These are phyloP conservation scores for Ricinus communis DNA, from an alignment of 345 rosid species.

Conservation along the genomic window DNA sequence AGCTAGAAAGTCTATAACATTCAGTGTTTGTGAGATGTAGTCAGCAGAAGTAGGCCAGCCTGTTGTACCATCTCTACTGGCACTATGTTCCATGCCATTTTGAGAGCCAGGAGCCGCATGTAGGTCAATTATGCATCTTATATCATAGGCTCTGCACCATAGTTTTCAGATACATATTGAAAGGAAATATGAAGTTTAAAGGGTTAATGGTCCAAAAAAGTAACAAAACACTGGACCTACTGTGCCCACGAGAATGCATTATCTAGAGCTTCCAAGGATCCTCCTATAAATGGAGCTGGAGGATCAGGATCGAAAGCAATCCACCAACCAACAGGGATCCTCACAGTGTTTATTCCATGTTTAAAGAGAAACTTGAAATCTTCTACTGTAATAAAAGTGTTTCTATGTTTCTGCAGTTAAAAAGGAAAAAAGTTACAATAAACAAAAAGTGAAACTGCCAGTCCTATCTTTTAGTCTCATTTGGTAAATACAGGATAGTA, in stretches of 20 bases:
- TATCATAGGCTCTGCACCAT: constrained; percentile 54
- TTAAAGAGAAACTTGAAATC: constrained; percentile 59
- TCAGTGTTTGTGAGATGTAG: constrained; percentile 53
- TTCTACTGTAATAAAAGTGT: constrained; percentile 51
- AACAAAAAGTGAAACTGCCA: neutral
- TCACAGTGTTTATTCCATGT: constrained; percentile 65
- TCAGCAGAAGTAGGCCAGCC: constrained; percentile 58
- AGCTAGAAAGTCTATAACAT: constrained; percentile 66
- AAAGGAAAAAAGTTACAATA: neutral
- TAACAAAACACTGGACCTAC: constrained; percentile 41
- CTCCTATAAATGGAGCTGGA: constrained; percentile 66
- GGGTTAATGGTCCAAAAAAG: neutral
- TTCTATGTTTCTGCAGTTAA: constrained; percentile 57
- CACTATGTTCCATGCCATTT: constrained; percentile 81
- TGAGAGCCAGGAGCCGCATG: constrained; percentile 89
- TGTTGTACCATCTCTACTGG: constrained; percentile 62
- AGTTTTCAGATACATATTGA: constrained; percentile 9
- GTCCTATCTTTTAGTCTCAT: neutral
- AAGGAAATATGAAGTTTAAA: constrained; percentile 6
- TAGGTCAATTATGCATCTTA: constrained; percentile 76
- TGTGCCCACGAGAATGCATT: constrained; percentile 73
- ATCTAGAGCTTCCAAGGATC: constrained; percentile 64
- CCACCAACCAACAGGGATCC: constrained; percentile 90
- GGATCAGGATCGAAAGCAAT: constrained; percentile 71
- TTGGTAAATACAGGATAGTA: neutral